phyloP scores from a whole-genome alignment of 2,329 filamentous ascomycete genomes.

The Colletotrichum chlorophyti region DNA sequence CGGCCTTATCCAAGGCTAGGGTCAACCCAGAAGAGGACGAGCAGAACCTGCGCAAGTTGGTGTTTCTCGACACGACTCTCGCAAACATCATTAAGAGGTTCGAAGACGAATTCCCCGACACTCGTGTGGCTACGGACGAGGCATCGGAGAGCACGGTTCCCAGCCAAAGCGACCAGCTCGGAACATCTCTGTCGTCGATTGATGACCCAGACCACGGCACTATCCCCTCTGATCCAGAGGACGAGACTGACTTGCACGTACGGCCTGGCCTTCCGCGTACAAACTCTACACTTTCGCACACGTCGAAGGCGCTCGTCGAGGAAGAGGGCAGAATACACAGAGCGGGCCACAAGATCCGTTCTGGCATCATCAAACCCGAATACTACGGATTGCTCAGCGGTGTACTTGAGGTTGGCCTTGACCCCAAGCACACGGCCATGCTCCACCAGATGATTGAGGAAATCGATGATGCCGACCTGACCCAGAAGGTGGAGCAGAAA shows the following conservation, averaged over 20 bases:
- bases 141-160: slow-evolving; percentile 36
- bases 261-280: slow-evolving; percentile 53
- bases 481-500: slow-evolving; percentile 58
- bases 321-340: slow-evolving; percentile 65
- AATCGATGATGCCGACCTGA: slow-evolving; percentile 65
- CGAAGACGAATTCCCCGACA: slow-evolving; percentile 95
- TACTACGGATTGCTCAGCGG: slow-evolving; percentile 56
- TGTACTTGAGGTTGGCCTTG: slow-evolving; percentile 56
- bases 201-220: slow-evolving; percentile 44
- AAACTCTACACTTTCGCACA: slow-evolving; percentile 57
- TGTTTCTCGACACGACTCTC: slow-evolving; percentile 88
- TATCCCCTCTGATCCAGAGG: slow-evolving; percentile 54
- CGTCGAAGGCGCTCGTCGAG: slow-evolving; percentile 59
- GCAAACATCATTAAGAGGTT: slow-evolving; percentile 93
- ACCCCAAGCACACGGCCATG: slow-evolving; percentile 57
- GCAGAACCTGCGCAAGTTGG: slow-evolving; percentile 77
- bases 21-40: slow-evolving; percentile 73
- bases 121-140: slow-evolving; percentile 56
- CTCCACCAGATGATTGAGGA: slow-evolving; percentile 70
- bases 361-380: slow-evolving; percentile 58
- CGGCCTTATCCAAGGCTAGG: slow-evolving; percentile 78
- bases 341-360: slow-evolving; percentile 63
- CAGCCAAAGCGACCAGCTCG: slow-evolving; percentile 34
- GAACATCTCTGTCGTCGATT: slow-evolving; percentile 38
- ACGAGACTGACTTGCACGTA: slow-evolving; percentile 53